phyloP scores from a whole-genome alignment of 1,139 yeast genomes.

The Hanseniaspora sp. region DNA sequence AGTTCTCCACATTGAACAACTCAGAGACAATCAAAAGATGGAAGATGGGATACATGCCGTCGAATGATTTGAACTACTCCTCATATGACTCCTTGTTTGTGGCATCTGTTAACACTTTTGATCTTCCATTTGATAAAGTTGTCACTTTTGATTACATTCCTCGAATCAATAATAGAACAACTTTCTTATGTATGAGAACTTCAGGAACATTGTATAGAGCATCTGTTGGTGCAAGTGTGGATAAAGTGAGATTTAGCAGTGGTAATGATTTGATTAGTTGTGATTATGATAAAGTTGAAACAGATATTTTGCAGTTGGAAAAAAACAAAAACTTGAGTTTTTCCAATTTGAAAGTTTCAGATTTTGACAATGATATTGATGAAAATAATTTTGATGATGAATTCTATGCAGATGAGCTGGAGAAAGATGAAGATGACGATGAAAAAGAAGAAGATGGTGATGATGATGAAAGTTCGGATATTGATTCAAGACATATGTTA shows the following conservation, averaged over 20 bases:
- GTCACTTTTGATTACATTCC: constrained; percentile 76
- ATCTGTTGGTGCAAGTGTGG: constrained; percentile 62
- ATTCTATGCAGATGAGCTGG: not conserved
- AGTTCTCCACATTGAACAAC: constrained; percentile 67
- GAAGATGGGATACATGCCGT: constrained; percentile 58
- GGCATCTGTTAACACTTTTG: constrained; percentile 61
- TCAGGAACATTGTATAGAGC: constrained; percentile 77
- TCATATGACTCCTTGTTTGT: constrained; percentile 53
- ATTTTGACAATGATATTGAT: constrained; percentile 23
- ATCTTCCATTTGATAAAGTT: constrained; percentile 69
- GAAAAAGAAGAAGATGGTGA: constrained; percentile 22
- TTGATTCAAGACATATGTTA: constrained; percentile 24
- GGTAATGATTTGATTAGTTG: constrained; percentile 57
- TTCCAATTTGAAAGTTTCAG: constrained; percentile 27
- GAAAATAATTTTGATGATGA: constrained; percentile 18
- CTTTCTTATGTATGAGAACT: constrained; percentile 74
- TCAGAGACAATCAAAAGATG: constrained; percentile 74
- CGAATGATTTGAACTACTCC: constrained; percentile 2
- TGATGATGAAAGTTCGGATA: constrained; percentile 23
- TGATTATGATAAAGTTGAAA: constrained; percentile 42
- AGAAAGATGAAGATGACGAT: constrained; percentile 12
- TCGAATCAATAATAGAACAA: constrained; percentile 36
- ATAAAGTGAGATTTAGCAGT: constrained; percentile 55
- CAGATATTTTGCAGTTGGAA: constrained; percentile 25
- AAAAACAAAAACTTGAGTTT: not conserved